Evolutionary conservation across 2,329 filamentous ascomycete species (phyloP).

Genomic region (Penicillium expansum): DNA sequence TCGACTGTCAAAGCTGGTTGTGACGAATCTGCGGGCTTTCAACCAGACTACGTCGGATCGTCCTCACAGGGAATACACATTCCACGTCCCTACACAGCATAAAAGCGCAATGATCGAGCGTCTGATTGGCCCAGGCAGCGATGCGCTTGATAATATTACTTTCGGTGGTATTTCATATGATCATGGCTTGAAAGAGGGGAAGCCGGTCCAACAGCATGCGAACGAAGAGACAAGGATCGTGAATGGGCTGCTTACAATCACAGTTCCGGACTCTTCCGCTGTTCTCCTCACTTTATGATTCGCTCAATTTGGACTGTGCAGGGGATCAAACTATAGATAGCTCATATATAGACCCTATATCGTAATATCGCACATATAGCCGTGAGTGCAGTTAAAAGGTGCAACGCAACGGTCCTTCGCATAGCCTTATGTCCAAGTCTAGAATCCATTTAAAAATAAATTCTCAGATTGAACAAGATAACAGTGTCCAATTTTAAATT

Average conservation of each 20-base stretch:
- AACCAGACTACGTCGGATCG: background rate
- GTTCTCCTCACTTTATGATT: background rate
- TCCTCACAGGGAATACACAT: constrained; percentile 5
- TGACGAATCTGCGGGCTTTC: constrained; percentile 8
- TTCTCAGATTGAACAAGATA: background rate
- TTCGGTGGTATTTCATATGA: constrained; percentile 20
- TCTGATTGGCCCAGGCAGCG: constrained; percentile 5
- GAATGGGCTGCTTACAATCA: background rate
- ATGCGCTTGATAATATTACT: constrained; percentile 6
- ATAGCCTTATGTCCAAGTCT: too few relatives aligned
- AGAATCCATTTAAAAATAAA: background rate
- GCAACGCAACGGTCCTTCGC: too few relatives aligned
- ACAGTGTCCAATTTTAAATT: background rate
- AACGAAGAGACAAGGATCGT: background rate
- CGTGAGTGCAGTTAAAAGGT: too few relatives aligned
- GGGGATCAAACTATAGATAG: too few relatives aligned
- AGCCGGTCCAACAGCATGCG: constrained; percentile 7
- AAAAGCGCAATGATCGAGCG: background rate
- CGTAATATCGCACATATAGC: too few relatives aligned
- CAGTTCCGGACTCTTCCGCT: constrained; percentile 1
- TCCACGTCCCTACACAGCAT: background rate
- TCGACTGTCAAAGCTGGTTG: constrained; percentile 1
- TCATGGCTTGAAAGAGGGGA: constrained; percentile 16
- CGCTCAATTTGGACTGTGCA: background rate
- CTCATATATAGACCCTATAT: too few relatives aligned